A percentile compares a stretch with the other conserved stretches of the same genome.
Evolutionary conservation across 106 monocot genomes (phyloP).

Genomic region (Dendrobium huoshanense): DNA sequence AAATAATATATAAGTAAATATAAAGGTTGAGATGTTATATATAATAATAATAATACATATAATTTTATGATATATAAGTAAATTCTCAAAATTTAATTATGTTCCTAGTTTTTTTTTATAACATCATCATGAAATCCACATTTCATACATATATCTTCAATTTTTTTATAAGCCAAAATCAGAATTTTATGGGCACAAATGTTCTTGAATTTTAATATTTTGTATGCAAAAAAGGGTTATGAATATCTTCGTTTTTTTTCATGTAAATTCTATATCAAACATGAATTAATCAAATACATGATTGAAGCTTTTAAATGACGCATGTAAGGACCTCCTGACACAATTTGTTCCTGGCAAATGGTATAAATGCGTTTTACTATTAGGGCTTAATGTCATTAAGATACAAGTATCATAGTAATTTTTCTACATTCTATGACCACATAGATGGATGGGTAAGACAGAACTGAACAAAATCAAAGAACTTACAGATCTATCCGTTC

Average conservation of each 20-base stretch:
- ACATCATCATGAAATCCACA: too few species aligned
- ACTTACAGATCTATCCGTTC: conserved; percentile 95
- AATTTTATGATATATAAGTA: too few species aligned
- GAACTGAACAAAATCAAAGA: not conserved
- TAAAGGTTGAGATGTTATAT: too few species aligned
- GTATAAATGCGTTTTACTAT: not conserved
- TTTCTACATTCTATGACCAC: not conserved
- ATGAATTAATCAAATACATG: too few species aligned
- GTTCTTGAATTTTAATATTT: not conserved
- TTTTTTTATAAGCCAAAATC: not conserved
- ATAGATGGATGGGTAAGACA: not conserved
- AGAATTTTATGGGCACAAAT: not conserved
- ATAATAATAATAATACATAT: too few species aligned
- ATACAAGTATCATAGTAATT: not conserved
- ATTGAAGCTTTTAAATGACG: too few species aligned
- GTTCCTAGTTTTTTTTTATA: too few species aligned
- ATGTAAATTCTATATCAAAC: too few species aligned
- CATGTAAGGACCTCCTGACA: not conserved
- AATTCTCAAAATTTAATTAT: too few species aligned
- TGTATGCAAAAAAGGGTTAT: too few species aligned
- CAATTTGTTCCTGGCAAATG: not conserved
- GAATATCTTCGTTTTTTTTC: too few species aligned
- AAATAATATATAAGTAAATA: too few species aligned
- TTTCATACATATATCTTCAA: not conserved
- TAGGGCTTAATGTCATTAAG: not conserved